Evolutionary conservation across 1,139 yeast species (phyloP), one percentile per base, ranked within the genome.

Genomic region (Suhomyces chickasaworum): DNA sequence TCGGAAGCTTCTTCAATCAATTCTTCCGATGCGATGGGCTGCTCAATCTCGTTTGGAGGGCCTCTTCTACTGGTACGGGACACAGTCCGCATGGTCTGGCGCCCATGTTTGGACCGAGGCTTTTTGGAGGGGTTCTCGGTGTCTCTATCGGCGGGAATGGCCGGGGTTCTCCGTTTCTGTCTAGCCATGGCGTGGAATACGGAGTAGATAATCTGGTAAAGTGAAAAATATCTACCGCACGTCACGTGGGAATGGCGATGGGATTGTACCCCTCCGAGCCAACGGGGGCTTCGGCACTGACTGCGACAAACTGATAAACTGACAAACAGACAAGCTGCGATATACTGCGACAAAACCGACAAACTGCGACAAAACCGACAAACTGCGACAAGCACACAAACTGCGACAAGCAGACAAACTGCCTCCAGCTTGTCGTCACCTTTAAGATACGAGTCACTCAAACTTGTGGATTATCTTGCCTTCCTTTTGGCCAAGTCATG

Each of bases 401-500:
- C n/a, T n/a, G n/a, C n/a, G n/a, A n/a, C n/a, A n/a, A n/a, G n/a
- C n/a, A n/a, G n/a, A n/a, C n/a, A n/a, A n/a, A n/a, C n/a, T n/a
- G n/a, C 96, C 8, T 91, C 93, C 55, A 83, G 95, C 37, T 59
- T 90, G 20, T 83, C 97, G 0, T 79, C 93, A 1, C 97, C 97
- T 3, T 65, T 87, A 55, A 87, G 96, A 31, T 79, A 87, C 65
- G 73, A 83, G 50, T 82, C 96, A 10, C 71, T 93, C 52, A 75
- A 78, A 44, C 89, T 93, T 61, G 95, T 93, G 37, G 96, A 89
- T 62, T 93, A 89, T 61, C 73, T 93, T 60, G 86, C 95, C 0
- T 85, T 81, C 57, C 77, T 93, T 54, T 75, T 93, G 51, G 96
- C 97, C 33, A 93, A 93, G 63, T 86, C 96, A 42, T 93, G 99